Base-by-base conservation (phyloP, 805 yeast species). In the Barnettozyma sucrosica region DNA sequence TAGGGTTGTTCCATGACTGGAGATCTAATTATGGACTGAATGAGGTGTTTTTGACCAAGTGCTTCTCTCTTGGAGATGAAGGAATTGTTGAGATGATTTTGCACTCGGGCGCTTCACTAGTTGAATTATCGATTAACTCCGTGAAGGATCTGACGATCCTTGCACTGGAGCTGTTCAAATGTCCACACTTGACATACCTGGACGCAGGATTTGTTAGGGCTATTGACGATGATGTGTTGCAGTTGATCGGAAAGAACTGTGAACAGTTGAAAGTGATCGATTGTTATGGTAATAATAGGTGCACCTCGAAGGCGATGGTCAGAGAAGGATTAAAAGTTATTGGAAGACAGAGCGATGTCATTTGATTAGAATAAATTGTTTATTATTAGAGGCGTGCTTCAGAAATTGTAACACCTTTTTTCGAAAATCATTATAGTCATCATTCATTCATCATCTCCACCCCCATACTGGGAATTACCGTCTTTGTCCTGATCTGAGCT, bases 181-280 rank as follows among this genome's bases (percentile, higher is more conserved):
- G 65, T 59, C 86, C 89, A 2, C 73, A 81, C 25, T 66, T 92
- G 38, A 79, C 88, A 0, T 74, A 79, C 30, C 56, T 87, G 16
- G 93, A 92, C 62, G 60, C 81, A 13, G 95, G 97, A 0, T 92
- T 92, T 65, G 86, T 89, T 3, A 70, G 95, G 36, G 70, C 80
- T 19, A 76, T 88, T 11, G 89, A 89, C 59, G 88, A 92, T 63
- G 75, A 72, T 18, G 75, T 80, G 0, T 62, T 90, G n/a, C 77
- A 76, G 23, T 58, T 74, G 25, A 55, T 89, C 19, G 75, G 85
- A 3, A 66, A 73, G 24, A 72, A 76, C 10, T 86, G 93, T 52
- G 76, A 81, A 0, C 77, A 77, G 41, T 65, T 92, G 48, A 72
- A 74, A 41, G 71, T 85, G 14, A 61, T 92, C 47, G 95, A 88